Conservation (phyloP, 345 rosid species). For the Chamaenerion angustifolium region DNA sequence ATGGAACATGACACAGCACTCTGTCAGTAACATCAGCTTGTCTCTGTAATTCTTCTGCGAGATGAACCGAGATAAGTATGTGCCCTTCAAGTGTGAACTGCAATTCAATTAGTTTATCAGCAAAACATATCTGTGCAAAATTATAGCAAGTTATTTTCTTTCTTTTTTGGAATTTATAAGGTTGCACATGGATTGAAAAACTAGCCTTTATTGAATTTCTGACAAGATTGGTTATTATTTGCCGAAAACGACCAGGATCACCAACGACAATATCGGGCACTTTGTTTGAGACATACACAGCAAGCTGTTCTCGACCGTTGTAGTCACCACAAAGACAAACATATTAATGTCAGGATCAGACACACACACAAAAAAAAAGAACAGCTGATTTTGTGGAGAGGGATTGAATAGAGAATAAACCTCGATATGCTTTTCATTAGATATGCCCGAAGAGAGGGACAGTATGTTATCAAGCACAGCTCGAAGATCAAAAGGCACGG, state of each 20-base stretch:
- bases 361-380: not conserved
- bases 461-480: conserved; percentile 60
- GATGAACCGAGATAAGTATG: conserved; percentile 75
- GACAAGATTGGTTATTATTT: conserved; percentile 86
- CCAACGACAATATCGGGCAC: conserved; percentile 79
- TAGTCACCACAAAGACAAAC: conserved; percentile 7
- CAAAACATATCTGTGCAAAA: too few relatives aligned
- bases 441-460: conserved; percentile 59
- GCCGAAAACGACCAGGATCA: conserved; percentile 74
- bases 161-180: too few relatives aligned
- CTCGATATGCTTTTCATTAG: conserved; percentile 70
- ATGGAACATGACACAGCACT: conserved; percentile 41
- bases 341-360: conserved; percentile 9
- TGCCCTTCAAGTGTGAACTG: conserved; percentile 87
- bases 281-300: conserved; percentile 62
- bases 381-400: conserved; percentile 1
- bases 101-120: conserved; percentile 7
- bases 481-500: conserved; percentile 72
- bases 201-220: conserved; percentile 91
- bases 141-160: too few relatives aligned
- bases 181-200: conserved; percentile 2
- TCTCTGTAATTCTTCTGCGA: conserved; percentile 46
- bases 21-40: conserved; percentile 27
- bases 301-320: conserved; percentile 44
- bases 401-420: conserved; percentile 14